Base-by-base conservation (phyloP, 163 green algal species). In the Volvox carteri region DNA sequence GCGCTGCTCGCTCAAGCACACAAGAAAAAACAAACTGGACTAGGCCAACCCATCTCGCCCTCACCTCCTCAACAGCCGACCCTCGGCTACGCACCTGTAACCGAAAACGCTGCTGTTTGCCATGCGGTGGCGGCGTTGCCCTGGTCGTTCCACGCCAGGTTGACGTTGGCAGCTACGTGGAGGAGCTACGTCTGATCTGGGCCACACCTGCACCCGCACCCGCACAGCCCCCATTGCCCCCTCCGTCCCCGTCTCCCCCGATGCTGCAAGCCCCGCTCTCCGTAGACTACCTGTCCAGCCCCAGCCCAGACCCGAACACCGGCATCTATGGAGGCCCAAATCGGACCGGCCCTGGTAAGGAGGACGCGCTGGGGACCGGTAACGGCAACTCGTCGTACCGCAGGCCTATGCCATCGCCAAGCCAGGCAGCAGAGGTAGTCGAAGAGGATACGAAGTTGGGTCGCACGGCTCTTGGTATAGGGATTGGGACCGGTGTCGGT, bases 131-230 rank as follows among this genome's bases (percentile, higher is more conserved):
- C n/a, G n/a, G n/a, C n/a, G n/a, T n/a, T n/a, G n/a, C n/a, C n/a
- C n/a, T n/a, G 5, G 54, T 65, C 28, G 54, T 65, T 23, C 28
- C 54, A 65, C 18, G 12, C n/a, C 80, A 87, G 80, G 80, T n/a
- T 12, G 33, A 33, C 25, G 83, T 21, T 0, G 83, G 83, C 25
- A 44, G 48, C 48, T 88, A 75, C 50, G 23, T 81, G 23, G 68
- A 88, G 48, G 83, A 88, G 25, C 35, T 88, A 50, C 11, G 48
- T 8, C 35, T 81, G 19, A 70, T 68, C 48, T 84, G 75, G 75
- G 75, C 41, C n/a, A 84, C 50, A 28, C 67, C 67, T 30, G 68
- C 50, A 8, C 18, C n/a, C n/a, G n/a, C n/a, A n/a, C n/a, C n/a
- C n/a, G n/a, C 37, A 5, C 16, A 11, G 35, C 41, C 72, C 25